phyloP scores from a whole-genome alignment of 2,329 filamentous ascomycete species.

The Claviceps pazoutovae region DNA sequence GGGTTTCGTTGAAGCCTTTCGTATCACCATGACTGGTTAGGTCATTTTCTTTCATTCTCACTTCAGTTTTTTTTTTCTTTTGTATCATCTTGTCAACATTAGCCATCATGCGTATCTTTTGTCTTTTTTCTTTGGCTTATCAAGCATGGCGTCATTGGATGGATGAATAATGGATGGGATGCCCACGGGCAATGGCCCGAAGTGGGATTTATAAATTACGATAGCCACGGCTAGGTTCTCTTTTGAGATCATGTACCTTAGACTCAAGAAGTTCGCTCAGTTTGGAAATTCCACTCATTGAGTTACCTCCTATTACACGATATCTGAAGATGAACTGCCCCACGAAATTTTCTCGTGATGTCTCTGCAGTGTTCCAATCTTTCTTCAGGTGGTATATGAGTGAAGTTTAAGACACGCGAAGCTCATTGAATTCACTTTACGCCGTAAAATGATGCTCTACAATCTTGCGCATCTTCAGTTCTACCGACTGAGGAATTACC shows the following conservation, averaged over 20 bases:
- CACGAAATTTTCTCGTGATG: too few species aligned
- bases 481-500: too few species aligned
- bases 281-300: too few species aligned
- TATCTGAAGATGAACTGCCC: background rate
- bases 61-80: background rate
- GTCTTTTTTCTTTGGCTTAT: background rate
- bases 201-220: background rate
- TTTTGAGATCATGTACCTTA: background rate
- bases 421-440: too few species aligned
- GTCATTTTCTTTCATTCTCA: background rate
- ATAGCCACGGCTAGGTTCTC: background rate
- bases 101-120: background rate
- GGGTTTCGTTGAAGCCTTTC: background rate
- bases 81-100: background rate
- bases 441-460: too few species aligned
- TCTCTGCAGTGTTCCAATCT: too few species aligned
- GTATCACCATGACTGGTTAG: background rate
- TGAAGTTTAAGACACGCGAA: too few species aligned
- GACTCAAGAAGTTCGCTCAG: background rate
- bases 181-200: background rate
- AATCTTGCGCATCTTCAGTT: too few species aligned
- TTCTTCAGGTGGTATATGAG: too few species aligned
- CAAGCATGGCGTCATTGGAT: conserved; percentile 1
- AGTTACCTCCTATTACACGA: too few species aligned
- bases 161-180: background rate